A percentile compares a stretch with the other conserved stretches of the same genome.
Evolutionary conservation across 2,329 filamentous ascomycete genomes (phyloP).

Genomic region (Penicillium sp.): DNA sequence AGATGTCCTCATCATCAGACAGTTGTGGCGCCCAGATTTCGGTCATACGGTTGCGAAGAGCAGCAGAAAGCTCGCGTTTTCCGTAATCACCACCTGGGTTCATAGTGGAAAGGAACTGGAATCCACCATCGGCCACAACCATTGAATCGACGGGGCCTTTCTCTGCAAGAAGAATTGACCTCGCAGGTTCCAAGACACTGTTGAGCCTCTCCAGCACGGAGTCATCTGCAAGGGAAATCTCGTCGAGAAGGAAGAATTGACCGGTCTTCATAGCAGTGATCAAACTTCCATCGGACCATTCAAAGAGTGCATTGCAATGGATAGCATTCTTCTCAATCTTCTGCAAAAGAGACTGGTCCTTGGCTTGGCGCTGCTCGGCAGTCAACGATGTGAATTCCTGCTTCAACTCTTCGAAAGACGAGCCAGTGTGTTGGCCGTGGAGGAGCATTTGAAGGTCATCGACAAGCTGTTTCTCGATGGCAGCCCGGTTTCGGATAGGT

Average conservation of each 20-base stretch:
- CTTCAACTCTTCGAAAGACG: slow-evolving; percentile 55
- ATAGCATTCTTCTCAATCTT: slow-evolving; percentile 48
- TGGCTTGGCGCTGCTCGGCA: slow-evolving; percentile 40
- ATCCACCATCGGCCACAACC: slow-evolving; percentile 69
- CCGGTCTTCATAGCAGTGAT: slow-evolving; percentile 90
- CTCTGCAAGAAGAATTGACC: slow-evolving; percentile 84
- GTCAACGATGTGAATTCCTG: slow-evolving; percentile 56
- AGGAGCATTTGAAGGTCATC: slow-evolving; percentile 55
- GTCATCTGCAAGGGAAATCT: slow-evolving; percentile 96
- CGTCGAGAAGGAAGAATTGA: slow-evolving; percentile 88
- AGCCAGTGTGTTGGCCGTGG: slow-evolving; percentile 31
- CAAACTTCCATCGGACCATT: slow-evolving; percentile 92
- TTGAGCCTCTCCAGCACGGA: slow-evolving; percentile 95
- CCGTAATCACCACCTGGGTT: slow-evolving; percentile 98
- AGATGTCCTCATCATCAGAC: slow-evolving; percentile 77
- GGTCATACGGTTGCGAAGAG: slow-evolving; percentile 91
- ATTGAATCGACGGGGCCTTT: slow-evolving; percentile 84
- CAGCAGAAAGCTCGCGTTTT: slow-evolving; percentile 94
- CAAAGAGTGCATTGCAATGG: slow-evolving; percentile 80
- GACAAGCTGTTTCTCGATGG: slow-evolving; percentile 63
- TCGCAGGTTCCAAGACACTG: slow-evolving; percentile 85
- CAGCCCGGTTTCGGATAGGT: slow-evolving; percentile 78
- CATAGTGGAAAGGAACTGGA: slow-evolving; percentile 98
- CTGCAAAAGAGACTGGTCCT: slow-evolving; percentile 50
- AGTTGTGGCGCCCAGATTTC: slow-evolving; percentile 97